A percentile compares a stretch with the other conserved stretches of the same genome.
Evolutionary conservation across 1,139 yeast species (phyloP).

Genomic region (Pichia sp.): DNA sequence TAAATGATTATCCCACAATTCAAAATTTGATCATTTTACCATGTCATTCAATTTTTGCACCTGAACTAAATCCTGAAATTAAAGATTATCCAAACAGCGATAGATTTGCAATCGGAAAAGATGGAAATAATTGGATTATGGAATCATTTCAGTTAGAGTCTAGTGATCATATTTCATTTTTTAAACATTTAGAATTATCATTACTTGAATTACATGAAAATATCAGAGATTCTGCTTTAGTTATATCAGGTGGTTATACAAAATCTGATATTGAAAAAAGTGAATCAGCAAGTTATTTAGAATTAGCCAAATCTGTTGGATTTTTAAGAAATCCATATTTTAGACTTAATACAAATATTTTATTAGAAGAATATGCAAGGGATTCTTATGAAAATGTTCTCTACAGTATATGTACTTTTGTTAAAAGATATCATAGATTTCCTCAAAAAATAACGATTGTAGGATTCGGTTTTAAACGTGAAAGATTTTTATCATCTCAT

Average conservation of each 20-base stretch:
- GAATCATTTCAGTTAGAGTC: constrained; percentile 68
- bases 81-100: background rate
- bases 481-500: constrained; percentile 54
- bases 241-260: constrained; percentile 74
- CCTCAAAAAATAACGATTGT: constrained; percentile 53
- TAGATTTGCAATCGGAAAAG: constrained; percentile 32
- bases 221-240: constrained; percentile 32
- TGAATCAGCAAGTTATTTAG: constrained; percentile 54
- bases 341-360: constrained; percentile 18
- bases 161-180: constrained; percentile 57
- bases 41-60: constrained; percentile 22
- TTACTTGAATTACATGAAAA: constrained; percentile 31
- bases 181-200: constrained; percentile 51
- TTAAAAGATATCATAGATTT: constrained; percentile 40
- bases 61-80: constrained; percentile 8
- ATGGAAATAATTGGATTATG: constrained; percentile 52
- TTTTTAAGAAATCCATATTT: constrained; percentile 13
- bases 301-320: constrained; percentile 10
- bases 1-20: constrained; percentile 2
- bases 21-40: constrained; percentile 20
- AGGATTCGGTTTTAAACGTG: constrained; percentile 69
- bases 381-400: constrained; percentile 78
- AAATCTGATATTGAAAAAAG: constrained; percentile 37
- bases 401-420: constrained; percentile 54
- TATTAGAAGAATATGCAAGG: constrained; percentile 64